These are phyloP conservation scores for Oryza longistaminata DNA, from an alignment of 176 grass and related monocot species.

Conservation along the genomic window DNA sequence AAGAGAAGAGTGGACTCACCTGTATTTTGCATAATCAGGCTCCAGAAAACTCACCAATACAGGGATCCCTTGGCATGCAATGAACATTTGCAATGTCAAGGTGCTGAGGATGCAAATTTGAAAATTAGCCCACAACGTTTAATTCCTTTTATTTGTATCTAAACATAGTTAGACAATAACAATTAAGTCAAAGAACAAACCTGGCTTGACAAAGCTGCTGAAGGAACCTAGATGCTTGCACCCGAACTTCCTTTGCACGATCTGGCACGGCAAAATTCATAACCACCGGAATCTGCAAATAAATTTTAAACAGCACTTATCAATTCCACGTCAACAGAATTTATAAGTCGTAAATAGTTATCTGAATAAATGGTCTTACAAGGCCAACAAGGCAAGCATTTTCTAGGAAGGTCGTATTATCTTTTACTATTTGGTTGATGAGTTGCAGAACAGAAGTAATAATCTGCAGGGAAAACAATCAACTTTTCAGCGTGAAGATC, in stretches of 20 bases:
- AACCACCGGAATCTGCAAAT: conserved; percentile 81
- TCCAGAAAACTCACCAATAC: conserved; percentile 95
- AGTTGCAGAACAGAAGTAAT: conserved; percentile 79
- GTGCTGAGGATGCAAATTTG: conserved; percentile 61
- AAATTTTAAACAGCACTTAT: conserved; percentile 28
- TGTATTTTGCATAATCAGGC: conserved; percentile 97
- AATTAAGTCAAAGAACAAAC: conserved; percentile 49
- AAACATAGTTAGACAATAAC: conserved; percentile 27
- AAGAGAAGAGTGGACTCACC: conserved; percentile 49
- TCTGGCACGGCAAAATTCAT: conserved; percentile 82
- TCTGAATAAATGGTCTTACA: conserved; percentile 54
- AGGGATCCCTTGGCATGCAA: conserved; percentile 96
- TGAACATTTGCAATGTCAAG: conserved; percentile 98
- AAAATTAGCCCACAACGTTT: conserved; percentile 32
- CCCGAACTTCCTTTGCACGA: conserved; percentile 75
- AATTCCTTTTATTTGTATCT: background rate
- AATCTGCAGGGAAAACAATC: conserved; percentile 57
- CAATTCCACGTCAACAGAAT: conserved; percentile 17
- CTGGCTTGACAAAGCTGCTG: conserved; percentile 96
- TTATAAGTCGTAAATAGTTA: conserved; percentile 29
- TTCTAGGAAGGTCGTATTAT: conserved; percentile 77
- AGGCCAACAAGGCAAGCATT: conserved; percentile 99
- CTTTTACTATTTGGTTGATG: conserved; percentile 91
- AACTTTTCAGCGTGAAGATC: conserved; percentile 29
- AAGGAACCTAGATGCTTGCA: conserved; percentile 93